Evolutionary conservation across 768 basidiomycete genomes (phyloP).

Genomic region (Kwoniella shandongensis): DNA sequence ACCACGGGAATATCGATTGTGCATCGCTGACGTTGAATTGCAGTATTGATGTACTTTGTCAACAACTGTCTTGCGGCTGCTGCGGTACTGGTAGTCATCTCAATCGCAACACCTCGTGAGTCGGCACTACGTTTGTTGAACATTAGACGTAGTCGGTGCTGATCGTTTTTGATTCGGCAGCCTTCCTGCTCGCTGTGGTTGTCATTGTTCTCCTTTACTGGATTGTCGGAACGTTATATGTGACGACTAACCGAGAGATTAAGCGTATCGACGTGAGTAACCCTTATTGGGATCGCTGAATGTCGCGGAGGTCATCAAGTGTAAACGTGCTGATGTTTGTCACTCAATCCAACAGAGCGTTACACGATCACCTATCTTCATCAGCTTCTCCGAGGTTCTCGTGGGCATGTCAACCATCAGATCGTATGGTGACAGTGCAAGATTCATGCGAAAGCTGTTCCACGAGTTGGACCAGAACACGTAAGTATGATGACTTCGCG

Average conservation of each 20-base stretch:
- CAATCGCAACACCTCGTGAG: slow-evolving; percentile 51
- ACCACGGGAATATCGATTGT: not conserved
- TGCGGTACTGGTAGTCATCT: slow-evolving; percentile 52
- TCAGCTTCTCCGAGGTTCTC: slow-evolving; percentile 53
- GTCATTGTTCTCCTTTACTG: slow-evolving; percentile 51
- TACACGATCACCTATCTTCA: slow-evolving; percentile 54
- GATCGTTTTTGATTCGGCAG: too few species aligned
- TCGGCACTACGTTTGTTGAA: not conserved
- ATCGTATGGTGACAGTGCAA: slow-evolving; percentile 54
- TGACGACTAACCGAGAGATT: slow-evolving; percentile 54
- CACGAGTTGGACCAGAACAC: slow-evolving; percentile 54
- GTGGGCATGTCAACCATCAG: slow-evolving; percentile 55
- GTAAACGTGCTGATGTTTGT: not conserved
- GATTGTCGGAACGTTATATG: slow-evolving; percentile 53
- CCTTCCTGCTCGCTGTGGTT: slow-evolving; percentile 49
- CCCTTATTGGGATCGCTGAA: not conserved
- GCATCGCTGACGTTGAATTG: too few species aligned
- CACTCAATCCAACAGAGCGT: slow-evolving; percentile 36
- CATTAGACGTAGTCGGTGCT: too few species aligned
- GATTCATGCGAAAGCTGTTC: slow-evolving; percentile 54
- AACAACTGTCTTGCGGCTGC: slow-evolving; percentile 30
- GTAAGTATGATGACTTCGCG: slow-evolving; percentile 30
- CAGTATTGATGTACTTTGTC: slow-evolving; percentile 38
- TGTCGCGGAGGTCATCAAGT: not conserved
- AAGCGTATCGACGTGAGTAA: slow-evolving; percentile 55